Percentiles rank a stretch among this genome's conserved stretches.
phyloP scores from a whole-genome alignment of 805 yeast species.

The Tetrapisispora phaffii region DNA sequence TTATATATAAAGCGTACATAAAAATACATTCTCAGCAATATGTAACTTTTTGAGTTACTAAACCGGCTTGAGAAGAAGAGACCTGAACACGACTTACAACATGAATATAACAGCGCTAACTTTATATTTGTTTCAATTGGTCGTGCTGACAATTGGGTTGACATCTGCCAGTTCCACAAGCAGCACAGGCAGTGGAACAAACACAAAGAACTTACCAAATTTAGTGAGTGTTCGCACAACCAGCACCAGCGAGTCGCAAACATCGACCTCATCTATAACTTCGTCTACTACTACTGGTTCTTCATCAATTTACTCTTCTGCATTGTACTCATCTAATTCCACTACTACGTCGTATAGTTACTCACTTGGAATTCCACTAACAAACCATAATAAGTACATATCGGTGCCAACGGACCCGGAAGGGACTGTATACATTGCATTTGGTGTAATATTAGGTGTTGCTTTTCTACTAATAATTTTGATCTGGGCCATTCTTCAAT shows the following conservation, averaged over 20 bases:
- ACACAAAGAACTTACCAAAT: neutral
- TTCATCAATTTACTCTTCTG: neutral
- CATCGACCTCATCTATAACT: neutral
- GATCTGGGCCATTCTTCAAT: conserved; percentile 17
- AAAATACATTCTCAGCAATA: too few relatives aligned
- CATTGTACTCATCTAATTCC: neutral
- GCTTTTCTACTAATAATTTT: conserved; percentile 28
- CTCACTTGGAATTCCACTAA: conserved; percentile 12
- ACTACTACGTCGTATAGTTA: neutral
- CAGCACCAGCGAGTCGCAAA: neutral
- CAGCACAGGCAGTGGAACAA: neutral
- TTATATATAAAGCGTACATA: too few relatives aligned
- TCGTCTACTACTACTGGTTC: neutral
- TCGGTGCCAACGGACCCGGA: conserved; percentile 38
- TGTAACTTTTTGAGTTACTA: neutral
- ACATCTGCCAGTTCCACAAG: neutral
- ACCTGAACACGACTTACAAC: neutral
- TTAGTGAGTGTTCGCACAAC: neutral
- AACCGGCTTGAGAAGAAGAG: neutral
- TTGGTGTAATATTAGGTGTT: conserved; percentile 58
- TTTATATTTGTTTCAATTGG: neutral
- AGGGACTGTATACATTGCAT: conserved; percentile 72
- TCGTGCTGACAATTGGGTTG: neutral
- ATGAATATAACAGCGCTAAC: neutral
- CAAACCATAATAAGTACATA: conserved; percentile 46